Evolutionary conservation across 257 asterid species (phyloP).

Genomic region (Nicotiana knightiana): DNA sequence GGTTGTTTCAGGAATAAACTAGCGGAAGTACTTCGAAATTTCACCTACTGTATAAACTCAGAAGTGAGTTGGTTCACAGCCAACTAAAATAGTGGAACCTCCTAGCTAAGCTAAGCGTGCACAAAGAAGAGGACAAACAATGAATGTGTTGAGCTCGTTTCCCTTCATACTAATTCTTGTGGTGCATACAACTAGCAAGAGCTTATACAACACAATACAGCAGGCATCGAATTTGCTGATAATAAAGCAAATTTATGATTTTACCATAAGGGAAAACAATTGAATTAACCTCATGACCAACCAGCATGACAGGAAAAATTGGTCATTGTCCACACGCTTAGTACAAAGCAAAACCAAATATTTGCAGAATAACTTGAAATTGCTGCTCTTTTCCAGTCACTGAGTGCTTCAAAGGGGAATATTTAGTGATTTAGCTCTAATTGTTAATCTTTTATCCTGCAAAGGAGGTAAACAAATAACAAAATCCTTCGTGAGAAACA

Average conservation of each 20-base stretch:
- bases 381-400: not conserved
- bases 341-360: not conserved
- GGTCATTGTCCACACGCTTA: not conserved
- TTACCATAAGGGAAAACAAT: not conserved
- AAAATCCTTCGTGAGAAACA: not conserved
- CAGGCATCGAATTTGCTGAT: not conserved
- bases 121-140: too few relatives aligned
- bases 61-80: too few relatives aligned
- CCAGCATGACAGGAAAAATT: not conserved
- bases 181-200: too few relatives aligned
- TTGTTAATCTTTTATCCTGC: not conserved
- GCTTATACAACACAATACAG: not conserved
- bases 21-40: not conserved
- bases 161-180: too few relatives aligned
- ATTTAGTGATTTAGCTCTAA: not conserved
- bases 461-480: not conserved
- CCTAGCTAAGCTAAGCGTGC: too few relatives aligned
- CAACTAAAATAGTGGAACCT: too few relatives aligned
- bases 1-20: not conserved
- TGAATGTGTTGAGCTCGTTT: not conserved
- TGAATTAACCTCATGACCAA: not conserved
- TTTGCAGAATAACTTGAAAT: not conserved
- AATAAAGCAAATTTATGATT: not conserved
- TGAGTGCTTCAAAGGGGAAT: not conserved
- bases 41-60: not conserved